Percentiles rank a stretch among this genome's conserved stretches.
These are phyloP conservation scores for Scedosporium minutisporum DNA, from an alignment of 2,329 filamentous ascomycete genomes.

Conservation along the genomic window DNA sequence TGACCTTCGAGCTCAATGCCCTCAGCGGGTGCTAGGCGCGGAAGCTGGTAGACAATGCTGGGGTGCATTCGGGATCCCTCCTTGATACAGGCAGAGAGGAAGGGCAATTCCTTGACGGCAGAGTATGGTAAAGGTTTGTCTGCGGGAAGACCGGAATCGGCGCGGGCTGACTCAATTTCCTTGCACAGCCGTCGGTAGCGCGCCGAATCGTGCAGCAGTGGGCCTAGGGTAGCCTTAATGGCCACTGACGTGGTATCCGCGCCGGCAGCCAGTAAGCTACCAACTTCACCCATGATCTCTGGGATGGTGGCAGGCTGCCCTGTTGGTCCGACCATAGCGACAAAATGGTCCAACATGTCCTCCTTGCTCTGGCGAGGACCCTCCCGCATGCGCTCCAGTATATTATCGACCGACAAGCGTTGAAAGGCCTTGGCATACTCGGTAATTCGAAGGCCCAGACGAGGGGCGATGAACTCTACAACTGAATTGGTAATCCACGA, in stretches of 20 bases:
- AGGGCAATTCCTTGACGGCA: background rate
- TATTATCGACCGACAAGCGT: background rate
- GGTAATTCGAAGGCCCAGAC: background rate
- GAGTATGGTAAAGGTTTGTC: background rate
- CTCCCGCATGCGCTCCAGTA: background rate
- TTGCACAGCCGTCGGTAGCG: background rate
- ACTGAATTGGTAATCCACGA: background rate
- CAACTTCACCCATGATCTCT: background rate
- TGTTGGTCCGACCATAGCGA: background rate
- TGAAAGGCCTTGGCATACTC: no score
- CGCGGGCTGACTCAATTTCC: background rate
- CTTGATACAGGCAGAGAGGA: background rate
- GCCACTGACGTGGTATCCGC: background rate
- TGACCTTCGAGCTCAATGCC: background rate
- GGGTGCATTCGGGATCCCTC: background rate
- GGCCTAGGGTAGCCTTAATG: background rate
- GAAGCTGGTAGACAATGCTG: background rate
- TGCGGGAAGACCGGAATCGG: background rate
- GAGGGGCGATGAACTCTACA: background rate
- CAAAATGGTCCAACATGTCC: background rate
- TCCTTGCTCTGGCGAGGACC: background rate
- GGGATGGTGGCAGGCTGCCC: background rate
- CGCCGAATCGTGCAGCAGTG: background rate
- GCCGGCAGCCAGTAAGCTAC: background rate
- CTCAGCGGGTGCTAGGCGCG: background rate